phyloP scores from a whole-genome alignment of 2,329 filamentous ascomycete genomes.

The Cladosporium sp. region DNA sequence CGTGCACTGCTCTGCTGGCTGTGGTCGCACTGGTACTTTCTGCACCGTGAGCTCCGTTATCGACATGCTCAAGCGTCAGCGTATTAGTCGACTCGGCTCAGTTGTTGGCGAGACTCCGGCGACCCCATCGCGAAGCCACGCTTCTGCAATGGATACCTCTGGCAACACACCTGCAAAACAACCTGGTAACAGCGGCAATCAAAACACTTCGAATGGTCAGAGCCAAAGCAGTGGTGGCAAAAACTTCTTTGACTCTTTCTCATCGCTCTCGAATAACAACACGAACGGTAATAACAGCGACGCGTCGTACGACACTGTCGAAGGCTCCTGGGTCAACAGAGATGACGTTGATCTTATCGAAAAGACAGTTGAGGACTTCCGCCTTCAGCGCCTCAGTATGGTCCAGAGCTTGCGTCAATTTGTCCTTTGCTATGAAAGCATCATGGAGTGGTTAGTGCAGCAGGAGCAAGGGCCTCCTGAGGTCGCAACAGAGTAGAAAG shows the following conservation, averaged over 20 bases:
- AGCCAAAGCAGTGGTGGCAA: conserved; percentile 20
- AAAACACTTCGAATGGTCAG: background rate
- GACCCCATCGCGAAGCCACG: conserved; percentile 27
- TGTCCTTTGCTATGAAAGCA: conserved; percentile 93
- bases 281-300: conserved; percentile 24
- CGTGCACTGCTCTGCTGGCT: conserved; percentile 94
- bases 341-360: conserved; percentile 77
- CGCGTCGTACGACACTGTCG: conserved; percentile 20
- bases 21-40: conserved; percentile 92
- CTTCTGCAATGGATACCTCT: conserved; percentile 49
- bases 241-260: conserved; percentile 31
- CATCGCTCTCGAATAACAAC: conserved; percentile 27
- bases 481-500: background rate
- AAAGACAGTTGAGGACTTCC: conserved; percentile 86
- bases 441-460: conserved; percentile 78
- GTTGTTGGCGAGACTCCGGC: conserved; percentile 22
- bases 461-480: conserved; percentile 31
- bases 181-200: background rate
- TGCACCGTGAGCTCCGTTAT: conserved; percentile 95
- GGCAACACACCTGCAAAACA: conserved; percentile 13
- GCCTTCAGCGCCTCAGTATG: conserved; percentile 88
- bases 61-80: conserved; percentile 93
- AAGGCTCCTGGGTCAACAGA: conserved; percentile 65
- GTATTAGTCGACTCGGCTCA: conserved; percentile 24
- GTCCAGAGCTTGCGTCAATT: conserved; percentile 92